A percentile compares a stretch with the other conserved stretches of the same genome.
These are phyloP conservation scores for Melastoma candidum DNA, from an alignment of 441 rosid genomes.

Conservation along the genomic window DNA sequence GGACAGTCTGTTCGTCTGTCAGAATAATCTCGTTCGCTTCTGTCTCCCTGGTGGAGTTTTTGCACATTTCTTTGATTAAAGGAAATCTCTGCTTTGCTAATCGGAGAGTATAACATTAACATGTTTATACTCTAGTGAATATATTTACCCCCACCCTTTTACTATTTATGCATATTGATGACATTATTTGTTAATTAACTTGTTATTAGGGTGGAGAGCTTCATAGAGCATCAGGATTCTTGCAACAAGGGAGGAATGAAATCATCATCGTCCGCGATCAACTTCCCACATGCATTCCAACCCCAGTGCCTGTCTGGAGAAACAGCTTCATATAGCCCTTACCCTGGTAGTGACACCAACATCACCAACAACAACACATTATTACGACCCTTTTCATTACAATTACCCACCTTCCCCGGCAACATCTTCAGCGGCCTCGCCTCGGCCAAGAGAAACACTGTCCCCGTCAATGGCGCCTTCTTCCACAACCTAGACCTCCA, in stretches of 20 bases:
- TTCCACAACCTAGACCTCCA: conserved; percentile 15
- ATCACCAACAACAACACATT: too few relatives aligned
- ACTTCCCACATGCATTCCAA: neutral
- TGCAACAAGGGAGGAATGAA: conserved; percentile 11
- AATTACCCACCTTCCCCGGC: neutral
- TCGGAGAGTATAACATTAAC: too few relatives aligned
- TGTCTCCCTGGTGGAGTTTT: too few relatives aligned
- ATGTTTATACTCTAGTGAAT: too few relatives aligned
- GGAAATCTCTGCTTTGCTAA: too few relatives aligned
- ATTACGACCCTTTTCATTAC: neutral
- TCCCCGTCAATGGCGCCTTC: neutral
- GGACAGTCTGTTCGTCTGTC: too few relatives aligned
- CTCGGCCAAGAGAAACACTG: neutral
- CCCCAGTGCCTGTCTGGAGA: conserved; percentile 12
- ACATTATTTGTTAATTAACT: too few relatives aligned
- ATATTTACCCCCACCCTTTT: too few relatives aligned
- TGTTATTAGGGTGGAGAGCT: conserved; percentile 15
- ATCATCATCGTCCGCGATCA: conserved; percentile 4
- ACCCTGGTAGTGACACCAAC: conserved; percentile 9
- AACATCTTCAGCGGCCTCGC: neutral
- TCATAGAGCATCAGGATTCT: conserved; percentile 17
- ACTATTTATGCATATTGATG: too few relatives aligned
- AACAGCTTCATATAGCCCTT: conserved; percentile 5
- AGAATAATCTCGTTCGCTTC: too few relatives aligned
- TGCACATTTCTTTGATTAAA: too few relatives aligned